These are phyloP conservation scores for Cladophialophora chaetospira DNA, from an alignment of 2,329 filamentous ascomycete species.

Conservation along the genomic window DNA sequence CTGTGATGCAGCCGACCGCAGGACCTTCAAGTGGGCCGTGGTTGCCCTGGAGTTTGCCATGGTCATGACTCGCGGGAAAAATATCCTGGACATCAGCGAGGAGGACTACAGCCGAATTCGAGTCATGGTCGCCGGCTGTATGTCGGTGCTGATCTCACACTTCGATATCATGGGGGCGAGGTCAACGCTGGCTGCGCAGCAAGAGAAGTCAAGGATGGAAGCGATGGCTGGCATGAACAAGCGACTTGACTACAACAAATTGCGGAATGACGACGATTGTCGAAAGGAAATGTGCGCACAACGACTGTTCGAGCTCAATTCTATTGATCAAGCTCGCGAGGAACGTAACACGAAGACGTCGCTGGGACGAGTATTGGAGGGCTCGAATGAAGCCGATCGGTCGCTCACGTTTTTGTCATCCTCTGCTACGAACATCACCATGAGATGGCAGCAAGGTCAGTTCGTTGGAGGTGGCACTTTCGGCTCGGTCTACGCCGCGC, in stretches of 20 bases:
- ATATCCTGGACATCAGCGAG: slow-evolving; percentile 87
- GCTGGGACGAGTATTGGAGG: slow-evolving; percentile 86
- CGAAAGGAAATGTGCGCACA: slow-evolving; percentile 72
- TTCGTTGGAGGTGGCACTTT: slow-evolving; percentile 97
- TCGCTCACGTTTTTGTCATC: slow-evolving; percentile 92
- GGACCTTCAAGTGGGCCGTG: slow-evolving; percentile 97
- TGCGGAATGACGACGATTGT: slow-evolving; percentile 83
- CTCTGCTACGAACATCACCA: slow-evolving; percentile 88
- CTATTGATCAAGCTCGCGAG: slow-evolving; percentile 76
- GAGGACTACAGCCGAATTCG: slow-evolving; percentile 82
- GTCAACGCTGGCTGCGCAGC: slow-evolving; percentile 88
- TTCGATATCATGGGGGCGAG: slow-evolving; percentile 99
- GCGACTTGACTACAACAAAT: slow-evolving; percentile 69
- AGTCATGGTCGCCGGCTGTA: slow-evolving; percentile 90
- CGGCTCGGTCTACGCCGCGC: slow-evolving; percentile 93
- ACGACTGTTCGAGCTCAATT: slow-evolving; percentile 70
- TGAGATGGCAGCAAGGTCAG: slow-evolving; percentile 98
- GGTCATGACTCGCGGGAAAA: slow-evolving; percentile 91
- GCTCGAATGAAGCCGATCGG: slow-evolving; percentile 91
- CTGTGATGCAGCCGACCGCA: slow-evolving; percentile 88
- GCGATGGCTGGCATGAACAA: slow-evolving; percentile 74
- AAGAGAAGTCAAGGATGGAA: slow-evolving; percentile 86
- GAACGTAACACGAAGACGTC: slow-evolving; percentile 81
- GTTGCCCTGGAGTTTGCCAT: slow-evolving; percentile 94
- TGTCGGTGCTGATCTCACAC: slow-evolving; percentile 95